Evolutionary conservation across 495 filamentous ascomycete species (phyloP).

Genomic region (Xylaria intraflava): DNA sequence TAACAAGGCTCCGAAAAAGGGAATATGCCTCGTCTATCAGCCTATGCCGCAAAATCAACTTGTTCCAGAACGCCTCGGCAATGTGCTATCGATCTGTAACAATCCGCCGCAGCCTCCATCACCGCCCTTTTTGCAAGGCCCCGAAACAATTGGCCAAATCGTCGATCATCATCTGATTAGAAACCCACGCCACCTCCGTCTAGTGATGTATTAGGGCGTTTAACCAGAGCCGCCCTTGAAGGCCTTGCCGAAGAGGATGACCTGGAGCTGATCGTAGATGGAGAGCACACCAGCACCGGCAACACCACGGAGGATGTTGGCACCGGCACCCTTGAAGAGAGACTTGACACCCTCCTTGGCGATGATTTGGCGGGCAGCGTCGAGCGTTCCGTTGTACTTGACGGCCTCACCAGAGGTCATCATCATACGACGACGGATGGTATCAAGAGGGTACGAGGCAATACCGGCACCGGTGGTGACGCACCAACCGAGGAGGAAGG

Average conservation of each 20-base stretch:
- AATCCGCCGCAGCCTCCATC: slow-evolving; percentile 30
- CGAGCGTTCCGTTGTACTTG: slow-evolving; percentile 94
- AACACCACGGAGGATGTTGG: slow-evolving; percentile 99
- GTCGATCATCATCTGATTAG: slow-evolving; percentile 26
- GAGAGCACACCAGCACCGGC: slow-evolving; percentile 99
- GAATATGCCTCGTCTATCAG: slow-evolving; percentile 21
- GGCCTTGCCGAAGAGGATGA: slow-evolving; percentile 98
- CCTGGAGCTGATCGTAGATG: slow-evolving; percentile 99
- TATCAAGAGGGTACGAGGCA: slow-evolving; percentile 99
- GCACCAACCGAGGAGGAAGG: slow-evolving; percentile 96
- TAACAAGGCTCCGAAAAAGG: slow-evolving; percentile 22
- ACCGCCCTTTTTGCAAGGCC: slow-evolving; percentile 30
- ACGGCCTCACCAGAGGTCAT: slow-evolving; percentile 97
- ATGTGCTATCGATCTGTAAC: slow-evolving; percentile 36
- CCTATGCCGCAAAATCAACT: slow-evolving; percentile 31
- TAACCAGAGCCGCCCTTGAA: slow-evolving; percentile 90
- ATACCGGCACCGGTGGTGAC: slow-evolving; percentile 99
- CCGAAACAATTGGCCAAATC: slow-evolving; percentile 15
- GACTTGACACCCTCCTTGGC: slow-evolving; percentile 94
- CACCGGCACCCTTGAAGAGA: slow-evolving; percentile 99
- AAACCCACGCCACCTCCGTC: slow-evolving; percentile 23
- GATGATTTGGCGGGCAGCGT: slow-evolving; percentile 92
- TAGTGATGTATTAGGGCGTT: slow-evolving; percentile 36
- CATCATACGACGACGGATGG: slow-evolving; percentile 99
- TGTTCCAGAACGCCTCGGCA: slow-evolving; percentile 41